phyloP scores from a whole-genome alignment of 1,139 yeast genomes.

The Pichia inconspicua region DNA sequence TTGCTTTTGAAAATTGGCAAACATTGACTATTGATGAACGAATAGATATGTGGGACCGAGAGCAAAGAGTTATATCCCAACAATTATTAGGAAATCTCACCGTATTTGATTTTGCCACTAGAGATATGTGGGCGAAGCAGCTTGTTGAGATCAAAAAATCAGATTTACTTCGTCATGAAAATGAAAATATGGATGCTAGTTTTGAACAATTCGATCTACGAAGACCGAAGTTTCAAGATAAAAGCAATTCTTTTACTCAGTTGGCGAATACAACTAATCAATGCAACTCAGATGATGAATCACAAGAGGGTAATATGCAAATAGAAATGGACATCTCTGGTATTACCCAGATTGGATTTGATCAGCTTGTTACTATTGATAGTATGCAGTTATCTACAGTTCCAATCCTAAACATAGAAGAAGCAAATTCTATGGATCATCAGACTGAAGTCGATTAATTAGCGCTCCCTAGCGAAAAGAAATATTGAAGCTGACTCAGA shows the following conservation, averaged over 20 bases:
- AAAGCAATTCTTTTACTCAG: neutral
- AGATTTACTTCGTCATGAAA: neutral
- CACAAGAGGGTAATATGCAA: neutral
- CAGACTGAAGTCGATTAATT: slow-evolving; percentile 24
- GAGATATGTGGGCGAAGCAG: slow-evolving; percentile 32
- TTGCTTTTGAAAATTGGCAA: slow-evolving; percentile 39
- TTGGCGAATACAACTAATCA: neutral
- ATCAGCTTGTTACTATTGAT: neutral
- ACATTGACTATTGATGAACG: slow-evolving; percentile 29
- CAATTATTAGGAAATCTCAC: slow-evolving; percentile 35
- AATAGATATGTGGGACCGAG: slow-evolving; percentile 36
- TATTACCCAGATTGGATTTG: neutral
- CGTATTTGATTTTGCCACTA: slow-evolving; percentile 34
- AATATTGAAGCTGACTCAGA: neutral
- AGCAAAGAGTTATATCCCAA: slow-evolving; percentile 36
- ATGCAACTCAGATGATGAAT: neutral
- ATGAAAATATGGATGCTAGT: neutral
- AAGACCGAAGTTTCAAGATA: neutral
- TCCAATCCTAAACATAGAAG: slow-evolving; percentile 7
- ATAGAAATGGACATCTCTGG: neutral
- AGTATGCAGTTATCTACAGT: neutral
- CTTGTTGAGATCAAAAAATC: slow-evolving; percentile 19
- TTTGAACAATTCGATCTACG: too few relatives aligned
- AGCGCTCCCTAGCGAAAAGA: slow-evolving; percentile 20
- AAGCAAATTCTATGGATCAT: slow-evolving; percentile 24